Evolutionary conservation across 768 basidiomycete genomes (phyloP), one percentile per base, ranked within the genome.

Genomic region (Cyclocybe aegerita): DNA sequence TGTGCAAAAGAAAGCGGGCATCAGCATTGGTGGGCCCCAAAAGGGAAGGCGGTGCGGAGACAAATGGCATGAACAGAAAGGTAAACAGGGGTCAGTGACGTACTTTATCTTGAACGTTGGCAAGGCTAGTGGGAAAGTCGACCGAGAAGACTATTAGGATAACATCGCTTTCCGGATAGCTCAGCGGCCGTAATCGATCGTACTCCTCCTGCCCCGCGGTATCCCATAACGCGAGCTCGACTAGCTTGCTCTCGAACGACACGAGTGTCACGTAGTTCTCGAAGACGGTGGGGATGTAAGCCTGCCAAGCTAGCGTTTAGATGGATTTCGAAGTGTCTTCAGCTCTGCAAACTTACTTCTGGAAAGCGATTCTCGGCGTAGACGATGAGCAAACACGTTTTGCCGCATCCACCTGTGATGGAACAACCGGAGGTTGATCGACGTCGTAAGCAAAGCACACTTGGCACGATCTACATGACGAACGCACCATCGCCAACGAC

Each of bases 171-270:
- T 93, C 90, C 14, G 91, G 90, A 59, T 93, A 93, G 66, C 86
- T 89, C 55, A 93, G 75, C 14, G 90, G 90, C 57, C 90, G 79
- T 49, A 94, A 78, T 55, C 90, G 80, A 67, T 95, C 93, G 69
- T 97, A 98, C 72, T 98, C 94, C 70, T 98, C 94, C 67, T 97
- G 94, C 23, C 94, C 94, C 0, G 94, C 94, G 1, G 94, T 98
- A 70, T 98, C 94, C 93, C 96, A 99, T 12, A 99, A 77, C n/a
- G 97, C 96, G 38, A 99, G 81, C 63, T 97, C 93, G 54, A 99
- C 85, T 14, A 90, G 75, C 70, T 93, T 94, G 49, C 88, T 86
- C 17, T 95, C 93, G 60, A 88, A 92, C 43, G 83, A 75, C 34
- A 94, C 88, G 56, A 89, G 85, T 9, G 90, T 92, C 48, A 93